Evolutionary conservation across 441 rosid species (phyloP).

Genomic region (Erodium moschatum): DNA sequence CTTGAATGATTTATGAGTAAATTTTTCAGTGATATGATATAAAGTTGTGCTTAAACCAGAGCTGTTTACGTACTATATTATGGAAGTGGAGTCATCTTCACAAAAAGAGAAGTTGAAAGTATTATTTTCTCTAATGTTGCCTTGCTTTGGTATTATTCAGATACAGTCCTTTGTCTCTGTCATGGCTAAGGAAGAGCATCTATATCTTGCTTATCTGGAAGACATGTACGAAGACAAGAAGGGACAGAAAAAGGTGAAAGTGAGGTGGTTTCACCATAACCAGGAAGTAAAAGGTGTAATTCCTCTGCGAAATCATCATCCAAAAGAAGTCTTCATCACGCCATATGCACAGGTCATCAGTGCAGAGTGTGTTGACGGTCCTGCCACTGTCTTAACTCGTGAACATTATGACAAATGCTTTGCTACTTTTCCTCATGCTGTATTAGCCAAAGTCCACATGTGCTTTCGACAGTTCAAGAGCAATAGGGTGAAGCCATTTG

Average conservation of each 20-base stretch:
- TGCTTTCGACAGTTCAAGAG: slow-evolving; percentile 79
- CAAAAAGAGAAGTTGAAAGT: neutral
- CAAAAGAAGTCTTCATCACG: slow-evolving; percentile 91
- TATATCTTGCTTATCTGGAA: slow-evolving; percentile 79
- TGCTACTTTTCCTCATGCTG: slow-evolving; percentile 50
- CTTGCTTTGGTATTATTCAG: slow-evolving; percentile 34
- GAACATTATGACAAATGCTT: slow-evolving; percentile 69
- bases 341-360: slow-evolving; percentile 83
- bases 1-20: neutral
- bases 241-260: slow-evolving; percentile 86
- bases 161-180: slow-evolving; percentile 87
- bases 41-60: neutral
- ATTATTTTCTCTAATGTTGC: slow-evolving; percentile 8
- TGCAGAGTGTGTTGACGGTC: slow-evolving; percentile 93
- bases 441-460: slow-evolving; percentile 52
- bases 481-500: slow-evolving; percentile 70
- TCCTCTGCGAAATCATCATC: slow-evolving; percentile 64
- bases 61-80: neutral
- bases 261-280: slow-evolving; percentile 91
- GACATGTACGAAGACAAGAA: slow-evolving; percentile 97
- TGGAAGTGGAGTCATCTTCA: neutral
- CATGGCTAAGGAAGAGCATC: slow-evolving; percentile 78
- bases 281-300: slow-evolving; percentile 74
- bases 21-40: neutral
- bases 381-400: slow-evolving; percentile 64